Percentiles rank a stretch among this genome's conserved stretches.
Conservation (phyloP, 202 grass and related monocot species). For the Hordeum pubiflorum region DNA sequence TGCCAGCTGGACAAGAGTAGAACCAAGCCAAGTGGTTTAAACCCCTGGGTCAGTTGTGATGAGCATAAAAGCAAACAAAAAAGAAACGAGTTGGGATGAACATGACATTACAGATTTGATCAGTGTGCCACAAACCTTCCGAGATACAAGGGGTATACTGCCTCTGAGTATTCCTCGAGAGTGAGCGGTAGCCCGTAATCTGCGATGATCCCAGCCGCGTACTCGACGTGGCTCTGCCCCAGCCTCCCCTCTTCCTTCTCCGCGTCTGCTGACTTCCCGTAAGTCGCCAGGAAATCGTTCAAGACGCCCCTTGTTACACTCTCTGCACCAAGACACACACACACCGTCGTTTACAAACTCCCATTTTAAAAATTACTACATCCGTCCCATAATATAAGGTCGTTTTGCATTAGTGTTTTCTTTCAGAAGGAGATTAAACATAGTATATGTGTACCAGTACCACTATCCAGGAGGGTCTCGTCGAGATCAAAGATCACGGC, state of each 20-base stretch:
- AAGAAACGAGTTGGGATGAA: too few relatives aligned
- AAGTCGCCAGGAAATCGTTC: slow-evolving; percentile 48
- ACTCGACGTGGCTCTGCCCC: slow-evolving; percentile 49
- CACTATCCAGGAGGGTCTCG: slow-evolving; percentile 61
- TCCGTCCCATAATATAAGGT: too few relatives aligned
- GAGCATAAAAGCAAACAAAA: too few relatives aligned
- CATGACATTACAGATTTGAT: background rate
- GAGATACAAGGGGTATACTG: slow-evolving; percentile 49
- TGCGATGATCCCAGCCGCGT: slow-evolving; percentile 46
- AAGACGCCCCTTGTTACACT: slow-evolving; percentile 52
- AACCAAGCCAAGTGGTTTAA: background rate
- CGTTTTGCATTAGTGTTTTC: background rate
- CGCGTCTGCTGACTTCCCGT: slow-evolving; percentile 50
- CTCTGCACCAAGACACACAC: slow-evolving; percentile 26
- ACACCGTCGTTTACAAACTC: background rate
- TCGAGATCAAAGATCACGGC: slow-evolving; percentile 77
- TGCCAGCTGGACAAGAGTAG: slow-evolving; percentile 45
- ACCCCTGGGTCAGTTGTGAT: too few relatives aligned
- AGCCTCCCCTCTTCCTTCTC: slow-evolving; percentile 57
- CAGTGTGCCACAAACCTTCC: slow-evolving; percentile 28
- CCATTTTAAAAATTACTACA: background rate
- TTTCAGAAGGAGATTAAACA: background rate
- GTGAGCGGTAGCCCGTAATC: slow-evolving; percentile 68
- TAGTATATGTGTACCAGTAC: slow-evolving; percentile 13
- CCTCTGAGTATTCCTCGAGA: slow-evolving; percentile 47